Evolutionary conservation across 176 grass and related monocot genomes (phyloP), one percentile per base, ranked within the genome.

Genomic region (Rhynchospora tenuis): DNA sequence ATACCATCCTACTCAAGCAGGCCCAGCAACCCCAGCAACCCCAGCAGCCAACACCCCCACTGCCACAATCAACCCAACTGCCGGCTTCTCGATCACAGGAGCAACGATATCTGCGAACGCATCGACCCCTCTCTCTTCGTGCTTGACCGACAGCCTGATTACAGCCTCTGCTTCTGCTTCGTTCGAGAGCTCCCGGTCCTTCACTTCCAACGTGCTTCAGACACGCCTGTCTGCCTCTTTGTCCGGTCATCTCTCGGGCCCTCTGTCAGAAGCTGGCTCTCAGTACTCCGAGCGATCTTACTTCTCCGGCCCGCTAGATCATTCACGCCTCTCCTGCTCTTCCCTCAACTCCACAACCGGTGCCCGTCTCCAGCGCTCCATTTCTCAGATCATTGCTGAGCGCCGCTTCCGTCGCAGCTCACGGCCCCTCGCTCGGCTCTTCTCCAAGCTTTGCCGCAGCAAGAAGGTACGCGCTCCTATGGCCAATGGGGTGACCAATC

Each of bases 131-230:
- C 96, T 99, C 73, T 99, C 96, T 33, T 93, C 93, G 1, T 87
- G 86, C 19, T 62, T 87, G 1, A 51, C 87, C 4, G 87, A 87
- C 51, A 10, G 72, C 0, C 74, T 72, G 13, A 33, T 78, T 7
- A 52, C 88, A 0, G 15, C 64, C 43, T 57, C 86, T 24, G 47
- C 86, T 0, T 84, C 66, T 0, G 90, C 91, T 0, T 85, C 92
- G 0, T 93, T 95, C 52, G 92, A 98, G 88, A 95, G 96, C 85
- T 95, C 96, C 16, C 87, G 91, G 7, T 99, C 91, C 7, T 99
- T 99, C 80, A 87, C 96, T 1, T 88, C 93, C 44, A 88, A 95
- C 33, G 87, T 91, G 26, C 89, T 99, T 57, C 93, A 95, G 80
- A 86, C 96, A 0, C 5, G 43, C 58, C 65, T 91, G 3, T 91